phyloP scores from a whole-genome alignment of 1,284 basidiomycete genomes.

The Ceratobasidium sp. region DNA sequence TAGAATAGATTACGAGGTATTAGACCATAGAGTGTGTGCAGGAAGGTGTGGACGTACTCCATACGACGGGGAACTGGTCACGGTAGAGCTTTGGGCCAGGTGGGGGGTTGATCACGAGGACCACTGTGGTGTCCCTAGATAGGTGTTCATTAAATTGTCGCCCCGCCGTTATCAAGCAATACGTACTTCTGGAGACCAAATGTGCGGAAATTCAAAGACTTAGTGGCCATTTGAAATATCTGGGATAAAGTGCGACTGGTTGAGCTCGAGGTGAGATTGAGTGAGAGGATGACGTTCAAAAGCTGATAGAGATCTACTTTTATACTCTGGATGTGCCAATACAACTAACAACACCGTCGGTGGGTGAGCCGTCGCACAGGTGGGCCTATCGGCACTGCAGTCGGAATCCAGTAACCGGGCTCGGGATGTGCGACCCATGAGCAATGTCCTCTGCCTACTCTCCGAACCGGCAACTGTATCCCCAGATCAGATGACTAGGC shows the following conservation, averaged over 20 bases:
- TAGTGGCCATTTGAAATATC: constrained; percentile 9
- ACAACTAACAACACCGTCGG: no score
- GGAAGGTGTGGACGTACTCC: background rate
- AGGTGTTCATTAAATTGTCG: background rate
- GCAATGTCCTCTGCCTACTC: no score
- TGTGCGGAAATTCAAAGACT: constrained; percentile 16
- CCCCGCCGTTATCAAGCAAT: no score
- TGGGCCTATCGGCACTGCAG: no score
- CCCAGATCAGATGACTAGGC: no score
- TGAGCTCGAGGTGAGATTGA: background rate
- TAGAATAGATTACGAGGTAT: background rate
- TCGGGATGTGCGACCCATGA: no score
- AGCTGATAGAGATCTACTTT: no score
- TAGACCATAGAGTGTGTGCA: background rate
- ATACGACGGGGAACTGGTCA: constrained; percentile 35
- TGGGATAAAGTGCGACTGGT: background rate
- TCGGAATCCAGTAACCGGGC: background rate
- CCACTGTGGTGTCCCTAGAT: constrained; percentile 15
- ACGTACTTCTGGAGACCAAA: constrained; percentile 14
- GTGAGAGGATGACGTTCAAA: background rate
- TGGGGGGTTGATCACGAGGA: constrained; percentile 26
- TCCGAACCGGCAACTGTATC: no score
- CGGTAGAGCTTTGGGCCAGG: background rate
- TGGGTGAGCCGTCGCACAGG: no score
- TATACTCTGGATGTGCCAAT: no score